Percentiles rank a stretch among this genome's conserved stretches.
These are phyloP conservation scores for Trichoderma sp. DNA, from an alignment of 2,329 filamentous ascomycete genomes.

Conservation along the genomic window DNA sequence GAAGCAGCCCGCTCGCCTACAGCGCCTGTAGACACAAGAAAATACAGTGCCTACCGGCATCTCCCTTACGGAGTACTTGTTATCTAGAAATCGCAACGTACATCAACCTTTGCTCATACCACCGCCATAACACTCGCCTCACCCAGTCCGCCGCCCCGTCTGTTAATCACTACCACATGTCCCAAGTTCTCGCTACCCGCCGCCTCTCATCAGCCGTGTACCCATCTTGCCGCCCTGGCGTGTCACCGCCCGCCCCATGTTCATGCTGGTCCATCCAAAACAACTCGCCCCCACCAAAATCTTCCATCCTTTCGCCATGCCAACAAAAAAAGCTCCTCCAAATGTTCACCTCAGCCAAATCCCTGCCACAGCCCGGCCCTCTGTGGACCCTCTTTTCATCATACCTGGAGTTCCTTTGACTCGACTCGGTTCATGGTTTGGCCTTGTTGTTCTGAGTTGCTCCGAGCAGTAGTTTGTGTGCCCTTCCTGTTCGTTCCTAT, in stretches of 20 bases:
- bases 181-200: background rate
- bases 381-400: slow-evolving; percentile 3
- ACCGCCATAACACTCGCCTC: background rate
- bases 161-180: background rate
- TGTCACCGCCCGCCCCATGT: background rate
- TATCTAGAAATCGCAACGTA: background rate
- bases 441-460: background rate
- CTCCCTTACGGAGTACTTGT: background rate
- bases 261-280: background rate
- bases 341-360: background rate
- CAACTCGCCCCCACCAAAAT: slow-evolving; percentile 5
- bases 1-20: background rate
- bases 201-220: background rate
- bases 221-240: background rate
- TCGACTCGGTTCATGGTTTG: background rate
- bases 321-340: background rate
- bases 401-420: background rate
- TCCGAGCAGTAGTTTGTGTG: background rate
- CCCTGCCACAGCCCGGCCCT: background rate
- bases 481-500: background rate
- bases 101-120: background rate
- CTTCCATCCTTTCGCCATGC: background rate
- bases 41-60: background rate
- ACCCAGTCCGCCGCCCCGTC: background rate
- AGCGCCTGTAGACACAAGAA: background rate